Conservation (phyloP, 192 early-diverging fungal species). For the Phlyctochytrium planicorne region DNA sequence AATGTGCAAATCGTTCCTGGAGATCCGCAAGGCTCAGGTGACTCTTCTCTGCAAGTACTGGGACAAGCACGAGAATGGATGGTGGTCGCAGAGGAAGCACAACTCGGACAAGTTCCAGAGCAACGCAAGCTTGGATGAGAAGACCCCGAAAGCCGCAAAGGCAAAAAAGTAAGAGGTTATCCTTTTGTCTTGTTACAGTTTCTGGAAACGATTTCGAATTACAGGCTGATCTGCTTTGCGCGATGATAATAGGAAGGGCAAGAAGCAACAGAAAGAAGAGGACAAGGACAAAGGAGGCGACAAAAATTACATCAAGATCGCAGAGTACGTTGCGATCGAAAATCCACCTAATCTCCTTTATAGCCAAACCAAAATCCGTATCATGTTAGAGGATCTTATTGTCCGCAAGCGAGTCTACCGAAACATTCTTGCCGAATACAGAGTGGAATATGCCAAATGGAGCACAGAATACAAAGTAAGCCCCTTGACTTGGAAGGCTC, state of each 20-base stretch:
- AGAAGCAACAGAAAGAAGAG: conserved; percentile 32
- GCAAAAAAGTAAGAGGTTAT: conserved; percentile 15
- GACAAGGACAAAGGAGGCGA: conserved; percentile 36
- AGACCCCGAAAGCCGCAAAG: conserved; percentile 23
- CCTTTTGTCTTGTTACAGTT: background rate
- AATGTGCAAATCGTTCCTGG: conserved; percentile 23
- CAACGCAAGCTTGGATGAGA: conserved; percentile 32
- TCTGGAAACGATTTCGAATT: background rate
- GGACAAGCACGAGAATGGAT: conserved; percentile 47
- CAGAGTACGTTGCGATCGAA: conserved; percentile 29
- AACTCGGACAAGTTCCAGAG: conserved; percentile 20
- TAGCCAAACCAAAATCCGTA: conserved; percentile 26
- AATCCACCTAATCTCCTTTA: background rate
- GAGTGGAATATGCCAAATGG: conserved; percentile 24
- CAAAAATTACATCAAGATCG: conserved; percentile 32
- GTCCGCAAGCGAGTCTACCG: conserved; percentile 35
- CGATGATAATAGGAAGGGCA: conserved; percentile 22
- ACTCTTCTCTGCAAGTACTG: conserved; percentile 39
- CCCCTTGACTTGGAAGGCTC: background rate
- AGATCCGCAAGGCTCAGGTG: conserved; percentile 37
- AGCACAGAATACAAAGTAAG: conserved; percentile 11
- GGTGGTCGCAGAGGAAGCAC: conserved; percentile 50
- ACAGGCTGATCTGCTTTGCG: background rate
- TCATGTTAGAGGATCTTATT: conserved; percentile 43
- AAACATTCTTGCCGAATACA: conserved; percentile 17